Conservation (phyloP, 2,329 filamentous ascomycete genomes). For the Diaporthe sp. region DNA sequence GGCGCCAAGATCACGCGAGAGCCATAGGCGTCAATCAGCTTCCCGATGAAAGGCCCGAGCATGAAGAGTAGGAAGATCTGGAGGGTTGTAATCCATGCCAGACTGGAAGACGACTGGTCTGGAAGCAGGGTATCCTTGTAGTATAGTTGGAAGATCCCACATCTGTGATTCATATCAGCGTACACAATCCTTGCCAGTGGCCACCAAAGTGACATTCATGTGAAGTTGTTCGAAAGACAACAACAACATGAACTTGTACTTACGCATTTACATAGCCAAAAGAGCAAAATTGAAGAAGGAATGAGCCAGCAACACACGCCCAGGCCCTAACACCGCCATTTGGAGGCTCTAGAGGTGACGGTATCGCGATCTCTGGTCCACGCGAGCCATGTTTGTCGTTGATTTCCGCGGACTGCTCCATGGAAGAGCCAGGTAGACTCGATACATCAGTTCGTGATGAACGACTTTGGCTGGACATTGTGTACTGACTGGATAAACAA, state of each 20-base stretch:
- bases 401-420: not conserved
- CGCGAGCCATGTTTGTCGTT: not conserved
- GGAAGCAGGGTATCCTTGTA: constrained; percentile 55
- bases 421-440: not conserved
- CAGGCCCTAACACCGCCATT: not conserved
- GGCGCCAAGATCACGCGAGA: constrained; percentile 50
- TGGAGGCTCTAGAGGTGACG: not conserved
- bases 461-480: not conserved
- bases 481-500: not conserved
- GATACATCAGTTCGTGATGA: not conserved
- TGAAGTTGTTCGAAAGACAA: no score
- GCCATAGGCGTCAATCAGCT: constrained; percentile 58
- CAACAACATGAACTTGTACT: no score
- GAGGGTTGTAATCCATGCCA: constrained; percentile 59
- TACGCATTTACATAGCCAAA: constrained; percentile 15
- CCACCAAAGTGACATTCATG: no score
- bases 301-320: not conserved
- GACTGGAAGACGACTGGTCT: constrained; percentile 43
- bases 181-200: no score
- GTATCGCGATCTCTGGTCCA: not conserved
- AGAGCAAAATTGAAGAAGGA: constrained; percentile 15
- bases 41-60: constrained; percentile 54
- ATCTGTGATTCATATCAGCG: not conserved
- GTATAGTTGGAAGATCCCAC: constrained; percentile 61
- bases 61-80: constrained; percentile 58